These are phyloP conservation scores for Aspergillus sp. DNA, from an alignment of 2,329 filamentous ascomycete species.

Conservation along the genomic window DNA sequence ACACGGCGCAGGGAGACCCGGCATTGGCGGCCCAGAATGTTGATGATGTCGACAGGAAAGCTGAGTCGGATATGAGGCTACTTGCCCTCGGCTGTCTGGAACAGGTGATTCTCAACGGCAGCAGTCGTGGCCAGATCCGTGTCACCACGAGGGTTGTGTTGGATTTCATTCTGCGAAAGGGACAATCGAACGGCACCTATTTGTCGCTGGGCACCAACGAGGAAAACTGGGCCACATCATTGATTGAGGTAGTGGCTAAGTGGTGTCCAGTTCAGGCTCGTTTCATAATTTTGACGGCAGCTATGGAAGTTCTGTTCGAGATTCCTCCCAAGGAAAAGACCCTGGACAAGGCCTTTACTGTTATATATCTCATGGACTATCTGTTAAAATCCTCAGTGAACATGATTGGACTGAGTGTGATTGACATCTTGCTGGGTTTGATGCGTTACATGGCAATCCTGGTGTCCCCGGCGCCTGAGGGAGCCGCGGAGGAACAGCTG, in stretches of 20 bases:
- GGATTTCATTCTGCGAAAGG: conserved; percentile 64
- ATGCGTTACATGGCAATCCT: conserved; percentile 79
- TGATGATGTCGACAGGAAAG: conserved; percentile 82
- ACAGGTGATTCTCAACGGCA: conserved; percentile 73
- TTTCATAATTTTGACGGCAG: conserved; percentile 81
- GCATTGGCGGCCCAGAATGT: conserved; percentile 70
- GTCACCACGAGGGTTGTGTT: conserved; percentile 72
- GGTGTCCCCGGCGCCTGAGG: conserved; percentile 60
- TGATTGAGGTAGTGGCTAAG: conserved; percentile 75
- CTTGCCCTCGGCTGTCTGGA: conserved; percentile 84
- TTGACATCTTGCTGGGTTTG: conserved; percentile 86
- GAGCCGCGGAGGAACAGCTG: conserved; percentile 27
- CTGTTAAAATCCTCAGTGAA: conserved; percentile 86
- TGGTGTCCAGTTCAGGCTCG: conserved; percentile 95
- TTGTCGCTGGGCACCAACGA: conserved; percentile 48
- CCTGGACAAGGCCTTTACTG: conserved; percentile 69
- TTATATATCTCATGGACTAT: conserved; percentile 77
- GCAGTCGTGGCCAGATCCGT: conserved; percentile 79
- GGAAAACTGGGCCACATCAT: conserved; percentile 73
- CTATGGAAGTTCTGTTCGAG: conserved; percentile 72
- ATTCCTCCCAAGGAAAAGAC: conserved; percentile 69
- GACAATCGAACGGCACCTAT: conserved; percentile 53
- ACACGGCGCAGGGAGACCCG: conserved; percentile 67
- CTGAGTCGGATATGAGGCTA: conserved; percentile 83
- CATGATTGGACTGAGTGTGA: conserved; percentile 91